These are phyloP conservation scores for Phlyctochytrium arcticum DNA, from an alignment of 192 early-diverging fungal species.

Conservation along the genomic window DNA sequence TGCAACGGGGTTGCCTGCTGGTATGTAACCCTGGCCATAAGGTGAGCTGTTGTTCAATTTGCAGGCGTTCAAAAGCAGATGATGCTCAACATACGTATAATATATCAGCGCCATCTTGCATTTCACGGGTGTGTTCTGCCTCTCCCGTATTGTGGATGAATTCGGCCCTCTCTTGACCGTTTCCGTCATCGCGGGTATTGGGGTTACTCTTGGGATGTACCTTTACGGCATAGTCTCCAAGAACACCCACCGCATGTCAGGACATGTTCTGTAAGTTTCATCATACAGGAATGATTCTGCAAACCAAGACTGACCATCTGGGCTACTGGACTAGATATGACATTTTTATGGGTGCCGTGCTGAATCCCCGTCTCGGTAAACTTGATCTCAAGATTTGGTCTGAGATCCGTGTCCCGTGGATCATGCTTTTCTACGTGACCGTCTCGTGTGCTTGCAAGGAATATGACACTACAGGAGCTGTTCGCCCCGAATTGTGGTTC, in stretches of 20 bases:
- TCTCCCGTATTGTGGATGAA: constrained; percentile 51
- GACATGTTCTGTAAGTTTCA: constrained; percentile 29
- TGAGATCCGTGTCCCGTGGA: constrained; percentile 87
- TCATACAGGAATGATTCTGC: too few species aligned
- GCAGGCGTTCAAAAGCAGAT: not conserved
- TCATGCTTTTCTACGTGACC: constrained; percentile 64
- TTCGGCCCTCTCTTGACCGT: constrained; percentile 54
- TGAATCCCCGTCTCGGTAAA: constrained; percentile 75
- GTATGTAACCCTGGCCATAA: constrained; percentile 43
- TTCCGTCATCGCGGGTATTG: constrained; percentile 48
- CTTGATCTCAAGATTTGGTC: constrained; percentile 88
- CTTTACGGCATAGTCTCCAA: constrained; percentile 22
- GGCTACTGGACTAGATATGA: constrained; percentile 67
- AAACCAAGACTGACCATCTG: not conserved
- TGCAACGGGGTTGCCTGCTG: constrained; percentile 52
- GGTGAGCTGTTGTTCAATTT: constrained; percentile 1
- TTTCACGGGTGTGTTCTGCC: constrained; percentile 36
- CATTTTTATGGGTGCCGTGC: constrained; percentile 86
- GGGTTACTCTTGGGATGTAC: constrained; percentile 38
- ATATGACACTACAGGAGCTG: constrained; percentile 52
- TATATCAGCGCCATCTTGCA: constrained; percentile 35
- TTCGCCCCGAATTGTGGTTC: constrained; percentile 70
- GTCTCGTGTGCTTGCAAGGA: constrained; percentile 70
- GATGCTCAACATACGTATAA: not conserved
- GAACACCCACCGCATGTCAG: constrained; percentile 52